A percentile compares a stretch with the other conserved stretches of the same genome.
These are phyloP conservation scores for Cinnamomum micranthum DNA, from an alignment of 164 flowering plant species.

Conservation along the genomic window DNA sequence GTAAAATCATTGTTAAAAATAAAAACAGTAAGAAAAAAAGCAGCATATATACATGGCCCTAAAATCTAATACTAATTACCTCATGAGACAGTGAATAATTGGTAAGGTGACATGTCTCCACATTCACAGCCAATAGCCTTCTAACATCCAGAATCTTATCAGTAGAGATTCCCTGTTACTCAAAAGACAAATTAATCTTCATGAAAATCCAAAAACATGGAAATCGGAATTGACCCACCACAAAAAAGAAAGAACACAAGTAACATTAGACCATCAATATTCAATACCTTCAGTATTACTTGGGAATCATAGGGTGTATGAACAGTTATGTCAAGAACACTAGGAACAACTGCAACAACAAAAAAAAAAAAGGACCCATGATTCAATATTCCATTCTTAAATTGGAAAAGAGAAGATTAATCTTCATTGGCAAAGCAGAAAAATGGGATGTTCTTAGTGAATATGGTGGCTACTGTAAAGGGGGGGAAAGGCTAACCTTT, in stretches of 20 bases:
- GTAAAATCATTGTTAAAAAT: no score
- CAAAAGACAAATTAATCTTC: not conserved
- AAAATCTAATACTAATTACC: slow-evolving; percentile 28
- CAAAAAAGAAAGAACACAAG: not conserved
- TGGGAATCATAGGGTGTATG: slow-evolving; percentile 76
- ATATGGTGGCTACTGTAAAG: not conserved
- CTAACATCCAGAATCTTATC: slow-evolving; percentile 87
- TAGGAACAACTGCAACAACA: slow-evolving; percentile 57
- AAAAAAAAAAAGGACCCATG: not conserved
- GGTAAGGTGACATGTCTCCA: slow-evolving; percentile 86
- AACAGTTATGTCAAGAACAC: slow-evolving; percentile 69
- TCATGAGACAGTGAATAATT: slow-evolving; percentile 86
- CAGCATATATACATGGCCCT: no score
- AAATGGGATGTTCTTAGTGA: not conserved
- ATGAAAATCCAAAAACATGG: not conserved
- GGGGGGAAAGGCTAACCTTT: slow-evolving; percentile 40
- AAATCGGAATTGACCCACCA: not conserved
- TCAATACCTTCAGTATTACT: slow-evolving; percentile 68
- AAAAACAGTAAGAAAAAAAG: no score
- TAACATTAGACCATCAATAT: slow-evolving; percentile 22
- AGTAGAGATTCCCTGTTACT: slow-evolving; percentile 82
- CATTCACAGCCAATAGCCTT: slow-evolving; percentile 61
- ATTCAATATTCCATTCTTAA: not conserved
- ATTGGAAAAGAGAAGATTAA: not conserved
- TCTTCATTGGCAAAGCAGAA: not conserved